phyloP scores from a whole-genome alignment of 129 eudicot genomes.

The Tagetes patula region DNA sequence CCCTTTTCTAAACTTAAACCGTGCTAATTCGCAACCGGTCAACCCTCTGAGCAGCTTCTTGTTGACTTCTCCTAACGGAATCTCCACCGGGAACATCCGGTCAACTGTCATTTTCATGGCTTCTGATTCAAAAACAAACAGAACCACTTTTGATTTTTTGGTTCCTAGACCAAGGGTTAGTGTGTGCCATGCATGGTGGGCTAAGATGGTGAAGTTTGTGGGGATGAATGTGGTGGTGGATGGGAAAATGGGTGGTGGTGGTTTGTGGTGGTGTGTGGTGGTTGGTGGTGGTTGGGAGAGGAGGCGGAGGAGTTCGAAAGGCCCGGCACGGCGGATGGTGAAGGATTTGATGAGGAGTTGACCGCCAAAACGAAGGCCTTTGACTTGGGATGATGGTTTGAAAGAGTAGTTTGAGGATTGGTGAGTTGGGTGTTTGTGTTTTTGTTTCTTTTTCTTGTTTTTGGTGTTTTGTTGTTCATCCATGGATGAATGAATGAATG shows the following conservation, averaged over 20 bases:
- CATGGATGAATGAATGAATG: slow-evolving; percentile 37
- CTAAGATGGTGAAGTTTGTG: slow-evolving; percentile 88
- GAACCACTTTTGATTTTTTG: slow-evolving; percentile 70
- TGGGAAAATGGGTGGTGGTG: slow-evolving; percentile 40
- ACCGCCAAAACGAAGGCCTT: slow-evolving; percentile 91
- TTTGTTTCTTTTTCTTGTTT: slow-evolving; percentile 60
- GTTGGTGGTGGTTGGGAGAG: slow-evolving; percentile 61
- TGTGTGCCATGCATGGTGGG: slow-evolving; percentile 99
- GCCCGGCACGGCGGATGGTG: slow-evolving; percentile 90
- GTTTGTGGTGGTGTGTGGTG: slow-evolving; percentile 27
- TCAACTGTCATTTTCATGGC: slow-evolving; percentile 53
- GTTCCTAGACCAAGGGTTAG: slow-evolving; percentile 96
- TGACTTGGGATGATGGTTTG: slow-evolving; percentile 77
- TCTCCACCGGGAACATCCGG: slow-evolving; percentile 73
- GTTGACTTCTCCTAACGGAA: slow-evolving; percentile 86
- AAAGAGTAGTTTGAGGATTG: slow-evolving; percentile 61
- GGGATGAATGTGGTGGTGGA: slow-evolving; percentile 81
- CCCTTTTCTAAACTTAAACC: slow-evolving; percentile 93
- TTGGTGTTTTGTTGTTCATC: slow-evolving; percentile 48
- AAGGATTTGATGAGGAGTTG: slow-evolving; percentile 90
- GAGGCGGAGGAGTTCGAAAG: slow-evolving; percentile 73
- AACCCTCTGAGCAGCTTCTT: slow-evolving; percentile 61
- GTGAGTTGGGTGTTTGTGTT: slow-evolving; percentile 75
- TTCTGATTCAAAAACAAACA: slow-evolving; percentile 78
- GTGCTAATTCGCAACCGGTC: slow-evolving; percentile 71